Evolutionary conservation across 192 early-diverging fungal genomes (phyloP), one percentile per base, ranked within the genome.

Genomic region (Podila horticola): DNA sequence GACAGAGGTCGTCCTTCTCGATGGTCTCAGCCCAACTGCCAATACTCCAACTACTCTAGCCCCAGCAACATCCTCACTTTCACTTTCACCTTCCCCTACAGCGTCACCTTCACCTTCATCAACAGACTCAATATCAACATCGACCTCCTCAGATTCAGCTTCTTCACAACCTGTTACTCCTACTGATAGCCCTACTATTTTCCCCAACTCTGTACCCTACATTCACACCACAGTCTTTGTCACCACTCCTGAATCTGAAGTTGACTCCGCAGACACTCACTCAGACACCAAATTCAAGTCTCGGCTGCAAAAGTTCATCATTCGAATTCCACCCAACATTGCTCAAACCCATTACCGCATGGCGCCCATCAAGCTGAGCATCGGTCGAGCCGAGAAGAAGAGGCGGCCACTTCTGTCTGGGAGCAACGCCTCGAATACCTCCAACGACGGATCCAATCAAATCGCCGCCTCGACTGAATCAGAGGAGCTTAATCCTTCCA

Each of bases 301-400:
- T 55, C 68, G 75, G 36, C 28, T 77, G 17, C 75, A 77, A 52
- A 71, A 62, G 57, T 45, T 45, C 41, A 29, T 71, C 64, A 67
- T 66, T 22, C 55, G 64, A 34, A 62, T 58, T 22, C 68, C 75
- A 8, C 45, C 68, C 31, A 77, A 49, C 24, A 64, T 77, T 26
- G 62, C 69, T 48, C 75, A 77, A 29, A 77, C 75, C 0, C 75
- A 77, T 41, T 29, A 58, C 9, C 63, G 67, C 41, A 66, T 62
- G 26, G 64, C 31, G 3, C 22, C 58, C 36, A 66, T 66, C n/a
- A 58, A 48, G 29, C 69, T 60, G 49, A 31, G 62, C 55, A 34
- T 64, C 38, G 24, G 62, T 70, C 67, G 68, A 57, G 30, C 64
- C 10, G 62, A 69, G 24, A 65, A 62, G 52, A 76, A 60, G 33